Percentiles rank a stretch among this genome's conserved stretches.
These are phyloP conservation scores for Peltaster fructicola DNA, from an alignment of 2,329 filamentous ascomycete species.

Conservation along the genomic window DNA sequence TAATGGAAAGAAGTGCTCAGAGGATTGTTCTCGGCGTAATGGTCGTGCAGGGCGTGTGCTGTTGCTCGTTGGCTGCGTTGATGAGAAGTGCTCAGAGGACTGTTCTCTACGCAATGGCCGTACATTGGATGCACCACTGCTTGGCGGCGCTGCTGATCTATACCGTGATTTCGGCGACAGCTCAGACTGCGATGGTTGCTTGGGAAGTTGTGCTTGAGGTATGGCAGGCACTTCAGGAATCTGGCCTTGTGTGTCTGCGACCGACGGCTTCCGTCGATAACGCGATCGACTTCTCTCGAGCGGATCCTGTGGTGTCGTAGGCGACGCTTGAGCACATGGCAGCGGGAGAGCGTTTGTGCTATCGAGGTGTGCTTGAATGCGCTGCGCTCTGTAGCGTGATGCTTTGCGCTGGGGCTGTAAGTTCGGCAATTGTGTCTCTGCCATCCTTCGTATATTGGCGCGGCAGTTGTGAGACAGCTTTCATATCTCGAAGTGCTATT, in stretches of 20 bases:
- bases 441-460: too few species aligned
- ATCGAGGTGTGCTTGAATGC: conserved; percentile 13
- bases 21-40: too few species aligned
- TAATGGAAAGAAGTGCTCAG: too few species aligned
- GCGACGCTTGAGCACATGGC: conserved; percentile 2
- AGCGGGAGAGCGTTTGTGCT: conserved; percentile 1
- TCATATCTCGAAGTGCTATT: too few species aligned
- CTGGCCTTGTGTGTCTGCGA: conserved; percentile 3
- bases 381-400: conserved; percentile 41
- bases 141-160: not conserved
- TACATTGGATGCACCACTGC: conserved; percentile 2
- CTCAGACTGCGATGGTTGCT: conserved; percentile 3
- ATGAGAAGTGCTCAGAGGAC: conserved; percentile 1
- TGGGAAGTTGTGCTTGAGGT: not conserved
- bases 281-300: conserved; percentile 15
- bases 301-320: conserved; percentile 7
- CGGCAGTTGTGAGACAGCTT: too few species aligned
- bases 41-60: too few species aligned
- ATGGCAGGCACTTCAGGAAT: conserved; percentile 2
- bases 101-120: conserved; percentile 1
- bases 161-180: not conserved
- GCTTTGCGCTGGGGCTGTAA: conserved; percentile 27
- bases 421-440: too few species aligned
- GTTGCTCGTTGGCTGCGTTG: conserved; percentile 1
- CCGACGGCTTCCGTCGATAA: conserved; percentile 13